phyloP scores from a whole-genome alignment of 2,329 filamentous ascomycete genomes.

The Calycina marina region DNA sequence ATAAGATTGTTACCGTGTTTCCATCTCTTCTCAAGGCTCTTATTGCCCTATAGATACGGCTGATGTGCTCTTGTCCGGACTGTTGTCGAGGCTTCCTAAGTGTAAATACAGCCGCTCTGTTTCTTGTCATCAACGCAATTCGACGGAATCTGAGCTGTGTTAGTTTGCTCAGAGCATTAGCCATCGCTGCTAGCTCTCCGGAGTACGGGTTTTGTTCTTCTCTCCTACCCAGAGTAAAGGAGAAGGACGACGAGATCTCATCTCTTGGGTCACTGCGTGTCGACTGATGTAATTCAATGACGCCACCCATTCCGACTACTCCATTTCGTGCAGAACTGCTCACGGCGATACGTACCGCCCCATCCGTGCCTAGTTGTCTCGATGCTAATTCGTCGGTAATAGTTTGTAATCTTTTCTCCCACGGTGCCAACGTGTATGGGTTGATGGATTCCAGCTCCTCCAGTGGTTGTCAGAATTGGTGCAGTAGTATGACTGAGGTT shows the following conservation, averaged over 20 bases:
- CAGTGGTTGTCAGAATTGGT: too few species aligned
- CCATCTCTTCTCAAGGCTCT: neutral
- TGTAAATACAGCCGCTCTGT: neutral
- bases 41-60: neutral
- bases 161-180: neutral
- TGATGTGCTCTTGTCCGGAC: slow-evolving; percentile 1
- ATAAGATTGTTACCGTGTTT: too few species aligned
- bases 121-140: slow-evolving; percentile 1
- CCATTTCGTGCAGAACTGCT: slow-evolving; percentile 1
- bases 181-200: slow-evolving; percentile 1
- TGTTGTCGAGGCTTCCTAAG: neutral
- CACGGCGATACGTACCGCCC: neutral
- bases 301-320: slow-evolving; percentile 1
- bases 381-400: neutral
- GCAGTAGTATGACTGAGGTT: too few species aligned
- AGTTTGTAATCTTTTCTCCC: slow-evolving; percentile 1
- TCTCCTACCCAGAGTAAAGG: neutral
- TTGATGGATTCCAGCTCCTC: slow-evolving; percentile 4
- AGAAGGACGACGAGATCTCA: neutral
- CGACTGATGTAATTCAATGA: neutral
- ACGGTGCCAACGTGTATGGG: slow-evolving; percentile 1
- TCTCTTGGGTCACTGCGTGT: neutral
- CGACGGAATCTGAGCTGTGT: neutral
- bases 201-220: slow-evolving; percentile 1
- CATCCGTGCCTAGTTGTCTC: neutral